phyloP scores from a whole-genome alignment of 2,329 filamentous ascomycete genomes.

The Colletotrichum abscissum region DNA sequence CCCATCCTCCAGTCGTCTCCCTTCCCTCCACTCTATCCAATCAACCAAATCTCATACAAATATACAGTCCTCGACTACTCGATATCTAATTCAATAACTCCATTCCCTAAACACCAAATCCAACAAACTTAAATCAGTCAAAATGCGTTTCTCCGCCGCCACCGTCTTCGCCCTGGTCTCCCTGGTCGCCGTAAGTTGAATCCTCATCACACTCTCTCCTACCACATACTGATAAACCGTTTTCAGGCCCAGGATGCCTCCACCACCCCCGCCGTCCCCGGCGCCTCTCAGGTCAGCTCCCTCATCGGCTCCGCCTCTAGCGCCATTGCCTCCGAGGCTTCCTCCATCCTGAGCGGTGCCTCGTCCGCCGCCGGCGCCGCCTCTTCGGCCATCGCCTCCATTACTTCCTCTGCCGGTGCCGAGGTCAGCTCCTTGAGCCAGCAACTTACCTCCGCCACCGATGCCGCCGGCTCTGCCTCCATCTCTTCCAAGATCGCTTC shows the following conservation, averaged over 20 bases:
- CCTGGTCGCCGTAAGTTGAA: conserved; percentile 41
- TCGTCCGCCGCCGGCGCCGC: conserved; percentile 39
- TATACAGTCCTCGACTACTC: background rate
- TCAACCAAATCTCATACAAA: background rate
- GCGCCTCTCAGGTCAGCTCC: conserved; percentile 25
- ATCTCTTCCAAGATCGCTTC: conserved; percentile 27
- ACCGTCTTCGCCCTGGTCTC: conserved; percentile 50
- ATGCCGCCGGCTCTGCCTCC: conserved; percentile 15
- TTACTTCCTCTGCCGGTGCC: conserved; percentile 31
- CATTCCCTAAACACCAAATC: background rate
- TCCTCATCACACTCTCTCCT: no score
- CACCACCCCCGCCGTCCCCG: conserved; percentile 33
- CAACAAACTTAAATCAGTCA: conserved; percentile 35
- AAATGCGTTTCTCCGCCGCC: conserved; percentile 55
- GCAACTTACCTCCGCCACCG: conserved; percentile 39
- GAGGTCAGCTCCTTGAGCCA: conserved; percentile 41
- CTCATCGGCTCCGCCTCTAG: conserved; percentile 7
- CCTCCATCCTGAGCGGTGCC: conserved; percentile 36
- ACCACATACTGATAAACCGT: background rate
- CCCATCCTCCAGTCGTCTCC: background rate
- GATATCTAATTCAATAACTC: background rate
- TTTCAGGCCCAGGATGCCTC: conserved; percentile 36
- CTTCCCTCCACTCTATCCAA: conserved; percentile 10
- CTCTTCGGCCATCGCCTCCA: conserved; percentile 39
- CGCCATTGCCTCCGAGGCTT: conserved; percentile 3